Base-by-base conservation (phyloP, 2,329 filamentous ascomycete genomes). In the Chrysosporium keratinophilum region DNA sequence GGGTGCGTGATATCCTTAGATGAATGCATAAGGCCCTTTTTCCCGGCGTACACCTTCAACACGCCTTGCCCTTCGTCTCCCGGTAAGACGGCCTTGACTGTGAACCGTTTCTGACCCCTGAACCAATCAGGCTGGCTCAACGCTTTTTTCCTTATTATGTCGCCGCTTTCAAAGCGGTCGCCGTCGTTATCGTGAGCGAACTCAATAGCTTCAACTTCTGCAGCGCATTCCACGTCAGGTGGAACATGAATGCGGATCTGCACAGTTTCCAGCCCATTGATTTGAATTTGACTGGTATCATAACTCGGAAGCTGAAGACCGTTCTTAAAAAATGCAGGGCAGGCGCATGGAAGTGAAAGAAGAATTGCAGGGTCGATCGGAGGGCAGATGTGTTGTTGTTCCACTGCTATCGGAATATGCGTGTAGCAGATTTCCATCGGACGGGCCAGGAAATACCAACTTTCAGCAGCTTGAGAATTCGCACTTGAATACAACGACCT, bases 1-100 rank as follows among this genome's bases (percentile, higher is more conserved):
- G 90, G 84, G 65, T 98, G 91, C 6, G 93, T 90, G 53, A 96
- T 96, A 66, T 96, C 88, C 68, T 93, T 93, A 74, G 93, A 91
- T 59, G 87, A 94, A 71, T 97, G 93, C 90, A 97, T 97, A 52
- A 98, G 77, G 0, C 94, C 94, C 58, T 90, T 83, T 69, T 90
- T 93, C 56, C 94, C 93, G 11, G 90, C 91, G 68, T 96, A 98
- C 35, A 98, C 76, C 68, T 94, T 96, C 55, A 98, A 74, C 11
- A 85, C 80, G 41, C 88, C 93, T 41, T 87, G 84, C 11, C 90
- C 90, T 70, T 96, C 91, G 61, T 97, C 91, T 23, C 88, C 87
- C 1, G 94, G 91, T 0, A 98, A 75, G 14, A 97, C 74, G 1
- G 88, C 93, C 70, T 98, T 98, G 64, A 98, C 77, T 0, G 89